Evolutionary conservation across 345 rosid species (phyloP).

Genomic region (Brassica juncea): DNA sequence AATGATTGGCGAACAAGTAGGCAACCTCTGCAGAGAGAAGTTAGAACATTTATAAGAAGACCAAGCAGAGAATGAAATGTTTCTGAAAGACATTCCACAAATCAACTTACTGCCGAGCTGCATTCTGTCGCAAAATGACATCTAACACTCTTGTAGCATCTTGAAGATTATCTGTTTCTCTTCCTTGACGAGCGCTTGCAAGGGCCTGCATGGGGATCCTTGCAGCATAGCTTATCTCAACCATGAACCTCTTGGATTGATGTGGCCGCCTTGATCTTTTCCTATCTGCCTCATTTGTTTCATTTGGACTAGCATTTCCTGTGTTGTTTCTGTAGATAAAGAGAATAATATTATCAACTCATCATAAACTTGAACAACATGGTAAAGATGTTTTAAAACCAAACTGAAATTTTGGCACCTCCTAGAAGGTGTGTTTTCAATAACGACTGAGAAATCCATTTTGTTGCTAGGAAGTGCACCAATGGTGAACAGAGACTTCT

Average conservation of each 20-base stretch:
- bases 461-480: constrained; percentile 83
- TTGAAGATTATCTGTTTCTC: constrained; percentile 68
- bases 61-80: neutral
- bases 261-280: constrained; percentile 69
- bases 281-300: constrained; percentile 49
- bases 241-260: constrained; percentile 60
- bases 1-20: constrained; percentile 47
- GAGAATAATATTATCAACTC: constrained; percentile 11
- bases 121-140: constrained; percentile 77
- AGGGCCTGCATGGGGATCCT: constrained; percentile 87
- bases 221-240: constrained; percentile 71
- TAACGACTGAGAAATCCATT: constrained; percentile 72
- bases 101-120: constrained; percentile 76
- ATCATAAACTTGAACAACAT: neutral
- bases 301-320: constrained; percentile 60
- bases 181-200: constrained; percentile 76
- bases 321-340: constrained; percentile 43
- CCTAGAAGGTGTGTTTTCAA: constrained; percentile 63
- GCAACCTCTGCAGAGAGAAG: constrained; percentile 67
- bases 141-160: constrained; percentile 85
- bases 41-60: neutral
- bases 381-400: neutral
- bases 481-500: constrained; percentile 72
- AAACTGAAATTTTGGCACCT: constrained; percentile 43
- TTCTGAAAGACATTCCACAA: neutral